These are phyloP conservation scores for Globisporangium viniferum DNA, from an alignment of 352 stramenopile species.

Conservation along the genomic window DNA sequence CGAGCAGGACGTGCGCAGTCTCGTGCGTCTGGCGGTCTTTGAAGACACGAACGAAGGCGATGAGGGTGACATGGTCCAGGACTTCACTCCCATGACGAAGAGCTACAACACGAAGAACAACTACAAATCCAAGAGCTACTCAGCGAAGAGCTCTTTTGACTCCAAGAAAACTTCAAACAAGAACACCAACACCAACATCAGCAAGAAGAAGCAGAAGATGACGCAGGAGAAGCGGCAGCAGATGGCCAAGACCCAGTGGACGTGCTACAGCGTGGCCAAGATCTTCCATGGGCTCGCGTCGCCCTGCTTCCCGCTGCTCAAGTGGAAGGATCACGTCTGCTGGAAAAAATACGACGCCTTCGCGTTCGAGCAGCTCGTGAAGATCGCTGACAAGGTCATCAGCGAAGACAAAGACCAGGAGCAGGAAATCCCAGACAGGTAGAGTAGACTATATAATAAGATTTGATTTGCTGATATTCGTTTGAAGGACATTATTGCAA, in stretches of 20 bases:
- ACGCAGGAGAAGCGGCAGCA: not conserved
- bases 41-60: constrained; percentile 18
- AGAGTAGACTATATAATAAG: not conserved
- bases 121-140: not conserved
- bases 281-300: constrained; percentile 76
- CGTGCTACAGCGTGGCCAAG: constrained; percentile 65
- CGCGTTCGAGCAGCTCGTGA: constrained; percentile 72
- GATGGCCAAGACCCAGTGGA: constrained; percentile 34
- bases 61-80: not conserved
- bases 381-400: constrained; percentile 58
- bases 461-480: not conserved
- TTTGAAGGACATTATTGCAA: not conserved
- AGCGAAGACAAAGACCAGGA: constrained; percentile 14
- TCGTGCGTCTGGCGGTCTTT: constrained; percentile 28
- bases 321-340: constrained; percentile 61
- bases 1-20: constrained; percentile 42
- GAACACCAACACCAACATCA: not conserved
- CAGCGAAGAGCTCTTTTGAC: not conserved
- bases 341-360: constrained; percentile 69
- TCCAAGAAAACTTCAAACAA: not conserved
- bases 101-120: not conserved
- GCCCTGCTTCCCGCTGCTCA: constrained; percentile 48
- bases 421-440: not conserved
- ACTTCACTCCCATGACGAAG: not conserved
- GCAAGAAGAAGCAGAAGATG: not conserved